Conservation (phyloP, 129 eudicot genomes). For the Calendula officinalis region DNA sequence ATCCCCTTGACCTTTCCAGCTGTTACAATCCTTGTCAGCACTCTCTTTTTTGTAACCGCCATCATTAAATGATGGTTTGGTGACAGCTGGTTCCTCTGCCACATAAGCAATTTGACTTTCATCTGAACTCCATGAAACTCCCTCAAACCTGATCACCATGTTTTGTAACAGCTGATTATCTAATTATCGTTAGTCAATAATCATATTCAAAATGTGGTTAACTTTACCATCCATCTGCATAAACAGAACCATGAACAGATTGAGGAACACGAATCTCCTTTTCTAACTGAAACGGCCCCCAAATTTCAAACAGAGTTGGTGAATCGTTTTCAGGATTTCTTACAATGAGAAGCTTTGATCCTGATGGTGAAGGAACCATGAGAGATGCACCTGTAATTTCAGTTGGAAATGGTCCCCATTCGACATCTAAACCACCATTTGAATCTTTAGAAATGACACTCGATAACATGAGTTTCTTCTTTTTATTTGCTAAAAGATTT, state of each 20-base stretch:
- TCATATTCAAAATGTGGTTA: neutral
- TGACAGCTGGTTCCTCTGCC: slow-evolving; percentile 81
- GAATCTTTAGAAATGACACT: slow-evolving; percentile 47
- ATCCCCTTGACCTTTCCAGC: slow-evolving; percentile 95
- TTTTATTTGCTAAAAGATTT: slow-evolving; percentile 72
- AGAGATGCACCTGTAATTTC: slow-evolving; percentile 74
- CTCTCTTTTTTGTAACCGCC: slow-evolving; percentile 59
- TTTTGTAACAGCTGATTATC: neutral
- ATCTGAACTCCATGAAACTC: slow-evolving; percentile 88
- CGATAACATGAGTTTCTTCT: slow-evolving; percentile 62
- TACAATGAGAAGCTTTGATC: slow-evolving; percentile 80
- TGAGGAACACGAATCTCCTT: slow-evolving; percentile 76
- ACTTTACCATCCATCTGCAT: slow-evolving; percentile 89
- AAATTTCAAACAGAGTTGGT: slow-evolving; percentile 75
- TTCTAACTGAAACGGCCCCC: slow-evolving; percentile 71
- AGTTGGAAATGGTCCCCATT: slow-evolving; percentile 88
- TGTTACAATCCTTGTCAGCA: slow-evolving; percentile 69
- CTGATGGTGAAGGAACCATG: slow-evolving; percentile 93
- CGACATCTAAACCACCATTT: slow-evolving; percentile 41
- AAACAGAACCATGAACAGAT: slow-evolving; percentile 84
- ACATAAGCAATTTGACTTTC: slow-evolving; percentile 88
- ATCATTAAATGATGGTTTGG: slow-evolving; percentile 63
- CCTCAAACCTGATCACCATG: slow-evolving; percentile 75
- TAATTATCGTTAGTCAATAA: neutral
- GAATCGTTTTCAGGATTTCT: slow-evolving; percentile 78